phyloP scores from a whole-genome alignment of 2,329 filamentous ascomycete species.

The Penicillium sp. region DNA sequence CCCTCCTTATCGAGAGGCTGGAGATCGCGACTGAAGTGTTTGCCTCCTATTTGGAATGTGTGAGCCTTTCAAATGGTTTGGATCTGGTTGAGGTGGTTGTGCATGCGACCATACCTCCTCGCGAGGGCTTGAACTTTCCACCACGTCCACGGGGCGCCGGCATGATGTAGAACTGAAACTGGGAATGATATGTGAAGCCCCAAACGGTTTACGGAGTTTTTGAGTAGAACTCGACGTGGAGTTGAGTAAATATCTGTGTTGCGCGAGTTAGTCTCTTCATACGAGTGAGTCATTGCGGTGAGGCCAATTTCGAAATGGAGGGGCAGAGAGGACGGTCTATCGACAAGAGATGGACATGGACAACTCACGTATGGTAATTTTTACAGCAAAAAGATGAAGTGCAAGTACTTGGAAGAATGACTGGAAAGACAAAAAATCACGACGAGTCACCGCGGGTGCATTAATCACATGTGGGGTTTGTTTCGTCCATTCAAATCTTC shows the following conservation, averaged over 20 bases:
- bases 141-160: conserved; percentile 67
- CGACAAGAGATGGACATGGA: background rate
- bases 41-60: conserved; percentile 65
- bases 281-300: background rate
- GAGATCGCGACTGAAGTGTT: conserved; percentile 91
- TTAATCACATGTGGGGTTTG: conserved; percentile 20
- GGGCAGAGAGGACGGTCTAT: background rate
- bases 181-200: background rate
- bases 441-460: conserved; percentile 19
- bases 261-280: background rate
- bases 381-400: background rate
- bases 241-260: background rate
- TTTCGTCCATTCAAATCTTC: background rate
- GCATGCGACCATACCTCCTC: conserved; percentile 67
- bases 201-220: background rate
- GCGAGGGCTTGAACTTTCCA: conserved; percentile 92
- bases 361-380: background rate
- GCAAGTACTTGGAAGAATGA: background rate
- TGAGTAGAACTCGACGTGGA: background rate
- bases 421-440: background rate
- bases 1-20: conserved; percentile 86
- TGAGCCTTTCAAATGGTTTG: conserved; percentile 4
- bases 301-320: background rate
- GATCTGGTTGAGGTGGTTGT: background rate
- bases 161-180: conserved; percentile 27